Conservation (phyloP, 1,284 basidiomycete genomes). For the Malassezia obtusa region DNA sequence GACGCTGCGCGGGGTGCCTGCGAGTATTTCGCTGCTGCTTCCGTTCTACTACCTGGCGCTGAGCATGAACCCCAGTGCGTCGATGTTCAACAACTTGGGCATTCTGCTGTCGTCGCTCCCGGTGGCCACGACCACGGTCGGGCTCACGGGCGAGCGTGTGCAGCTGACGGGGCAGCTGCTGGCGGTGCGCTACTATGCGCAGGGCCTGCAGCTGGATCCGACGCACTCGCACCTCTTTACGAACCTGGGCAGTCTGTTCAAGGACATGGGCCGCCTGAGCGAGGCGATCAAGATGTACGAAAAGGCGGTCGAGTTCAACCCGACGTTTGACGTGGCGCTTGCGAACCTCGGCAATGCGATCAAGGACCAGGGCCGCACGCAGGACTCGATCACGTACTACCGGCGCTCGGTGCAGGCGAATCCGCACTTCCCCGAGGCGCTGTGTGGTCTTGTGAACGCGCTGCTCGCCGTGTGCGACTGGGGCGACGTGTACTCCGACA, state of each 20-base stretch:
- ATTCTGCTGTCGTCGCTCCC: slow-evolving; percentile 55
- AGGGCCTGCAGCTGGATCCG: slow-evolving; percentile 55
- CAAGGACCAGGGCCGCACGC: slow-evolving; percentile 51
- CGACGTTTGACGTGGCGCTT: slow-evolving; percentile 57
- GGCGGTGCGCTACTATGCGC: slow-evolving; percentile 56
- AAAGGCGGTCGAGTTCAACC: slow-evolving; percentile 55
- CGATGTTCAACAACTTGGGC: slow-evolving; percentile 58
- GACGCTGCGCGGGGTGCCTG: slow-evolving; percentile 49
- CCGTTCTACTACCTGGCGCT: slow-evolving; percentile 58
- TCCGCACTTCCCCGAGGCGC: slow-evolving; percentile 56
- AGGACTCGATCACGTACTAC: slow-evolving; percentile 57
- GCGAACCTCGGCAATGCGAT: slow-evolving; percentile 59
- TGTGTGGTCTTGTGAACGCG: slow-evolving; percentile 56
- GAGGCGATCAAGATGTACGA: slow-evolving; percentile 55
- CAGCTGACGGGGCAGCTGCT: slow-evolving; percentile 48
- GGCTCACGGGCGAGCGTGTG: slow-evolving; percentile 43
- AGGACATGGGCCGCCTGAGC: slow-evolving; percentile 55
- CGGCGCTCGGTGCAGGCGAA: slow-evolving; percentile 55
- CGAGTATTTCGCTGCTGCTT: slow-evolving; percentile 53
- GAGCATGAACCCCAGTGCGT: slow-evolving; percentile 54
- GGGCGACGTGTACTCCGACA: slow-evolving; percentile 49
- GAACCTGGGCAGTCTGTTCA: slow-evolving; percentile 58
- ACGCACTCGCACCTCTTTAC: slow-evolving; percentile 58
- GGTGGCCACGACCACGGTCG: slow-evolving; percentile 36
- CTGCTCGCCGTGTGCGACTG: slow-evolving; percentile 57